phyloP scores from a whole-genome alignment of 2,329 filamentous ascomycete genomes.

The Aureobasidium melanogenum region DNA sequence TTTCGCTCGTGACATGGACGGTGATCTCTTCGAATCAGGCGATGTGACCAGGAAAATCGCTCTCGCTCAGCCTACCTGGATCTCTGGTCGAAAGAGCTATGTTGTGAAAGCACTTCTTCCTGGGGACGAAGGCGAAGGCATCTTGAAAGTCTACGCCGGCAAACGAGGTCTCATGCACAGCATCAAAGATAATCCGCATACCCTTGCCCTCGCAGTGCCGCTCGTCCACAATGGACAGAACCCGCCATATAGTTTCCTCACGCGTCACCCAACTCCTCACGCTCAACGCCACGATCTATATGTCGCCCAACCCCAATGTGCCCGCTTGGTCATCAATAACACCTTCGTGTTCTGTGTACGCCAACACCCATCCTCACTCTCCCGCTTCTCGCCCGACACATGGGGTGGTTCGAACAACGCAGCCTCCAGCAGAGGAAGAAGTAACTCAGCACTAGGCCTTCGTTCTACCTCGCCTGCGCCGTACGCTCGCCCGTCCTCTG shows the following conservation, averaged over 20 bases:
- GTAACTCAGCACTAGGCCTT: slow-evolving; percentile 20
- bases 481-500: slow-evolving; percentile 46
- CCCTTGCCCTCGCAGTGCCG: slow-evolving; percentile 80
- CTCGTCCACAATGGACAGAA: slow-evolving; percentile 87
- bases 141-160: slow-evolving; percentile 86
- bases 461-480: slow-evolving; percentile 44
- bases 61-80: slow-evolving; percentile 86
- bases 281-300: slow-evolving; percentile 97
- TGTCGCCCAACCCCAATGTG: slow-evolving; percentile 90
- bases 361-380: slow-evolving; percentile 68
- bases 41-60: slow-evolving; percentile 79
- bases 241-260: slow-evolving; percentile 86
- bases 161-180: slow-evolving; percentile 95
- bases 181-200: slow-evolving; percentile 91
- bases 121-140: slow-evolving; percentile 80
- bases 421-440: slow-evolving; percentile 19
- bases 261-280: slow-evolving; percentile 89
- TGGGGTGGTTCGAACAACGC: slow-evolving; percentile 22
- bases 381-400: slow-evolving; percentile 30
- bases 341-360: slow-evolving; percentile 96
- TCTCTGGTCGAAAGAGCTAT: slow-evolving; percentile 76
- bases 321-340: slow-evolving; percentile 81
- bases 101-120: slow-evolving; percentile 88
- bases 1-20: slow-evolving; percentile 74
- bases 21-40: slow-evolving; percentile 87